Evolutionary conservation across 495 filamentous ascomycete species (phyloP), one percentile per base, ranked within the genome.

Genomic region (Friedmanniomyces simplex): DNA sequence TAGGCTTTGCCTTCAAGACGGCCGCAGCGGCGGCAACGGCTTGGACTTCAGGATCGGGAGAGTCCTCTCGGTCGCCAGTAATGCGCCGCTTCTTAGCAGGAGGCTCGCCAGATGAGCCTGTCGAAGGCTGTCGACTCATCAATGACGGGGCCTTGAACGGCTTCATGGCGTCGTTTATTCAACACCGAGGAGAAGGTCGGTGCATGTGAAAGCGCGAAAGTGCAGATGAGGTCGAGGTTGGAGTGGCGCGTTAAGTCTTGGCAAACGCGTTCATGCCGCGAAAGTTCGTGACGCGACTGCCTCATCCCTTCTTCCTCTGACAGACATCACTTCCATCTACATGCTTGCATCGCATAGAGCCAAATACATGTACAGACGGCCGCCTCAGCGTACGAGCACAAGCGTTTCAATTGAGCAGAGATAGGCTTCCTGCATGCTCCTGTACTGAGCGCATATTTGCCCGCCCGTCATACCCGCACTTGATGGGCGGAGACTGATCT

Each of bases 81-180:
- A 67, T 66, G 50, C 70, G 66, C 43, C 70, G 63, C 55, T 65
- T 69, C 59, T 72, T 72, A 7, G 55, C 24, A 18, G 66, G 67
- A 3, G 67, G 68, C 41, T 57, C 58, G 11, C 28, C 39, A 6
- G 18, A 18, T 20, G 43, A 3, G 0, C 11, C 6, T 1, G 4
- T 22, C 20, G 25, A 1, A 3, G 28, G 12, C 18, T 57, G 51
- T 26, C 26, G 4, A 2, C 37, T 24, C 36, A 53, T 28, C 25
- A 67, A 20, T n/a, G 60, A 16, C 2, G 63, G 65, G 8, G 59
- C 51, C 25, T 50, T 61, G 57, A 67, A 67, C 11, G 65, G 65
- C 45, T 65, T 65, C 61, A 64, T 64, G 3, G 28, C 10, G 28
- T 4, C 4, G 10, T 32, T 4, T 18, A n/a, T 32, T 10, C 28